Evolutionary conservation across 1,284 basidiomycete genomes (phyloP), one percentile per base, ranked within the genome.

Genomic region (Cutaneotrichosporon spelunceum): DNA sequence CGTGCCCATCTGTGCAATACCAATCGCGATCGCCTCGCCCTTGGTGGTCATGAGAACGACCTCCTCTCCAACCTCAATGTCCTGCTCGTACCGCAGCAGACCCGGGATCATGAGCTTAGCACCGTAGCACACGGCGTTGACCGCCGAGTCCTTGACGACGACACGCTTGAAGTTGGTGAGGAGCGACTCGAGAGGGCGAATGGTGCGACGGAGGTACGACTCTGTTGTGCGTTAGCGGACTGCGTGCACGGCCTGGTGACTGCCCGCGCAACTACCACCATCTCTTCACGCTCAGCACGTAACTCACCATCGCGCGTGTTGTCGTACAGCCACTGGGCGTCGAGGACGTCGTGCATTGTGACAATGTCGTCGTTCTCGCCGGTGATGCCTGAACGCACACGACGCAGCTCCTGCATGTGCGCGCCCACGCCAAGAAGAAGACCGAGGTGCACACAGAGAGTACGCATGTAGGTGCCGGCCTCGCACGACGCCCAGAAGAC

Each of bases 31-130:
- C 47, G 93, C 96, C 80, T 99, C 96, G 69, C 94, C 96, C 84
- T 99, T 99, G 53, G 96, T 99, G 59, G 96, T 99, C 94, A 99
- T 99, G 67, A 99, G 83, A 52, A 99, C 95, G 53, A 99, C 90
- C 80, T 99, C 96, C 80, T 99, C 96, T 78, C 95, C 86, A 56
- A 97, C 81, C 72, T 93, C 88, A 68, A 99, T 99, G 77, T 95
- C 94, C 50, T 88, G 87, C 81, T 99, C 94, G 79, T 98, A 99
- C 69, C 96, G 91, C 59, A 99, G 84, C 52, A 99, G 84, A 81
- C 96, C 96, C 65, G 96, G 96, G 71, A 99, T 94, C 96, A 99
- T 99, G 74, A 99, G 88, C 80, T 99, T 98, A 65, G 96, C 96
- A 70, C 96, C 96, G 81, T 99, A 99, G 83, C 96, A 99, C 63